Base-by-base conservation (phyloP, 305 asterid genomes). In the Striga hermonthica region DNA sequence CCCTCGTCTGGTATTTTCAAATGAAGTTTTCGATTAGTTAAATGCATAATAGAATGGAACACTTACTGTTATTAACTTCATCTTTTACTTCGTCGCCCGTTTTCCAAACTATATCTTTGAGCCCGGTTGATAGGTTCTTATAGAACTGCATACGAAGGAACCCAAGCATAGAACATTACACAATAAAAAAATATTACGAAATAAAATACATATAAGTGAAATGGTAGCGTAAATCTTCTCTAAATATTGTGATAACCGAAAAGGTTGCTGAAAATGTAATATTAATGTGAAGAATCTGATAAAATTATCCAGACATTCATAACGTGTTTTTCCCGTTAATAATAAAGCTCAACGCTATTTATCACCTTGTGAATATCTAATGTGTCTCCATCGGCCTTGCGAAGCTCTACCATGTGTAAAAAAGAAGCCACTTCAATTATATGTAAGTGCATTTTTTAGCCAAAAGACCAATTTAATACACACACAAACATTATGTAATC, bases 301-400 rank as follows among this genome's bases (percentile, higher is more conserved):
- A 3, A 22, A 11, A 15, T 16, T 58, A 12, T 10, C 4, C 37
- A 35, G 49, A 31, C 40, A 54, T 54, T 22, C 3, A 39, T 1
- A 54, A 1, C 16, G 7, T 50, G 6, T 15, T 54, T 8, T 54
- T 54, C 6, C 58, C 3, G 35, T 9, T 7, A 10, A 22, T 22
- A 55, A 28, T 9, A 57, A 56, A 3, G 60, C 6, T 35, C 9
- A 7, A 35, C 14, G 61, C 41, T 34, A 50, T 6, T 7, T 47
- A 47, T 4, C 77, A 92, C 98, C 96, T 83, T 88, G 82, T 90
- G 96, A 78, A 93, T 90, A 78, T 93, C 98, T 65, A 93, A 81
- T 45, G 98, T 93, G 73, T 93, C 98, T 64, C 98, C 98, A 44
- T 92, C 96, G 22, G 97, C 78, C 81, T 93, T 93, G 56, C 97